phyloP scores from a whole-genome alignment of 2,329 filamentous ascomycete genomes.

The Alternaria conjuncta region DNA sequence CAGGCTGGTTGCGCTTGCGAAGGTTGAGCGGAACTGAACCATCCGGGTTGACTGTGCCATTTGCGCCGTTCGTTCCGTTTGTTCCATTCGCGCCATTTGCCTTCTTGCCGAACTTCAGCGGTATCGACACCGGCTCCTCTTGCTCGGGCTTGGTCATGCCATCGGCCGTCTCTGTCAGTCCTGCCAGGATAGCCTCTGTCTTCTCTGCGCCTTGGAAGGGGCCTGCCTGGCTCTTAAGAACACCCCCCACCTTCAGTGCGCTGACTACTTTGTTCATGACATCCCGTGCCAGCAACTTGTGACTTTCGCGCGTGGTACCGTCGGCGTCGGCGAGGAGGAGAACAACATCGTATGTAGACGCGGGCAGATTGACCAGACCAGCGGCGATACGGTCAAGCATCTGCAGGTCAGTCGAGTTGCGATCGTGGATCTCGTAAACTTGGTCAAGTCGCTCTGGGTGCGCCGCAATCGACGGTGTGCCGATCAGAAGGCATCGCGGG shows the following conservation, averaged over 20 bases:
- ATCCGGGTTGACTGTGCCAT: conserved; percentile 36
- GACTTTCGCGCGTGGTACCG: conserved; percentile 66
- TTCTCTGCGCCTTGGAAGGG: conserved; percentile 62
- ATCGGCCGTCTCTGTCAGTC: conserved; percentile 68
- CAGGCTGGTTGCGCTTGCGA: conserved; percentile 52
- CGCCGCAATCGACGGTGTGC: conserved; percentile 86
- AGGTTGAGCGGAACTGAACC: conserved; percentile 48
- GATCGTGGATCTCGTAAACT: conserved; percentile 75
- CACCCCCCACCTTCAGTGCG: conserved; percentile 72
- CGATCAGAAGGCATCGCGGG: conserved; percentile 78
- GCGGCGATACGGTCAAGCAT: conserved; percentile 94
- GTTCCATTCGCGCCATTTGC: conserved; percentile 41
- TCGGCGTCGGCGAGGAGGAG: conserved; percentile 83
- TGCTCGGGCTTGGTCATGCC: conserved; percentile 78
- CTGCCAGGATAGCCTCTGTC: conserved; percentile 84
- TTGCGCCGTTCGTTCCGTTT: conserved; percentile 29
- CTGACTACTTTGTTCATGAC: conserved; percentile 73
- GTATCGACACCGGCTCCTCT: conserved; percentile 63
- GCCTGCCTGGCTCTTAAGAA: conserved; percentile 73
- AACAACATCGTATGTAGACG: conserved; percentile 80
- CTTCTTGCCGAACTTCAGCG: conserved; percentile 70
- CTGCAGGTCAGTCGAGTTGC: conserved; percentile 82
- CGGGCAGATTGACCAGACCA: conserved; percentile 78
- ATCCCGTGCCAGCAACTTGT: conserved; percentile 68
- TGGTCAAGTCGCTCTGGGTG: conserved; percentile 78